These are phyloP conservation scores for Desmodesmus armatus DNA, from an alignment of 139 green algal genomes.

Conservation along the genomic window DNA sequence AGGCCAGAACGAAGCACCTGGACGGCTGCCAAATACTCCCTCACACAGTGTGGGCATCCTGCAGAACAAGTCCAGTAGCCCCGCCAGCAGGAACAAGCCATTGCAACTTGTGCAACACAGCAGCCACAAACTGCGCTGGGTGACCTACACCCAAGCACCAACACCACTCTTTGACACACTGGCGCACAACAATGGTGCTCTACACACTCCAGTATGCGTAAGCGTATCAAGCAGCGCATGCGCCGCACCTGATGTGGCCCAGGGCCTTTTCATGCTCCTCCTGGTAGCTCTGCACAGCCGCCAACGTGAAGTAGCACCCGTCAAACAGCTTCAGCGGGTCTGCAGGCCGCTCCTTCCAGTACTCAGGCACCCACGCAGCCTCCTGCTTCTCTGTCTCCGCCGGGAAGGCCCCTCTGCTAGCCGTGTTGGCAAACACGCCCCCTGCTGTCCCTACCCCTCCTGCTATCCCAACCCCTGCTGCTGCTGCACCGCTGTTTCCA, in stretches of 20 bases:
- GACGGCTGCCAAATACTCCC: not conserved
- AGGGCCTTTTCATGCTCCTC: slow-evolving; percentile 10
- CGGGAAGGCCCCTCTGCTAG: slow-evolving; percentile 28
- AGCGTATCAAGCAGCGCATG: too few species aligned
- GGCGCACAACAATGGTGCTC: too few species aligned
- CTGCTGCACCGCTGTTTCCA: not conserved
- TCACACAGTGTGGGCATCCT: too few species aligned
- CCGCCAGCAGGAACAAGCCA: too few species aligned
- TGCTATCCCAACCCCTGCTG: not conserved
- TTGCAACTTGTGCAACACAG: too few species aligned
- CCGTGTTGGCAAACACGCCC: slow-evolving; percentile 24
- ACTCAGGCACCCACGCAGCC: slow-evolving; percentile 22
- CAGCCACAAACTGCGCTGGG: too few species aligned
- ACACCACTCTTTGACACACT: too few species aligned
- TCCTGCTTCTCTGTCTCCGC: slow-evolving; percentile 20
- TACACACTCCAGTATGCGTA: too few species aligned
- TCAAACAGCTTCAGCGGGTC: slow-evolving; percentile 24
- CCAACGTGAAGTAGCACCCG: slow-evolving; percentile 41
- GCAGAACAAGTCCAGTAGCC: too few species aligned
- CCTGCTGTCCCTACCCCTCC: not conserved
- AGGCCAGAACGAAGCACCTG: not conserved
- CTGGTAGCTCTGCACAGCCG: slow-evolving; percentile 6
- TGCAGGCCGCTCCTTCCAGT: slow-evolving; percentile 16
- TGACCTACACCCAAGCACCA: too few species aligned
- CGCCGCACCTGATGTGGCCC: slow-evolving; percentile 31